Evolutionary conservation across 1,139 yeast species (phyloP), one percentile per base, ranked within the genome.

Genomic region (Wickerhamomyces sp.): DNA sequence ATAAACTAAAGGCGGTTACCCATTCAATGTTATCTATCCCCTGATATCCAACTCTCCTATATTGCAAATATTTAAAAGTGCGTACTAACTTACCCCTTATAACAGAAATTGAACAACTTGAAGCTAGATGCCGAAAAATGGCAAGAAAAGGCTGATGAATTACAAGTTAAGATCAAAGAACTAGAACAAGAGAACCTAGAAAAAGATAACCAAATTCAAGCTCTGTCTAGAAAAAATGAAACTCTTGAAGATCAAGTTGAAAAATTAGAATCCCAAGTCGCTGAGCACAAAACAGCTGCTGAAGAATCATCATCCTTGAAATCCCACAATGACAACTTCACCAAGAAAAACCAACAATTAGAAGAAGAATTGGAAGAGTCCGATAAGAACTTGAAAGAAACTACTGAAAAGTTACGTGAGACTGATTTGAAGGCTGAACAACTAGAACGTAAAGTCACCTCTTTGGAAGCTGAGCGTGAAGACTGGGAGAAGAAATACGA

Each of bases 361-460:
- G 99, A 94, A 72, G 94, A 87, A 57, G 96, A 91, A 67, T 78
- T 93, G 65, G 99, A 93, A 73, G 86, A 80, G 64, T 86, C 95
- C 50, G 98, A 93, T 69, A 80, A 83, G 67, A 86, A 87, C 75
- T 79, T 90, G 76, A 87, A 90, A 72, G 95, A 88, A 68, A 88
- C 97, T 55, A 89, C 96, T 56, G 91, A 85, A 64, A 89, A 90
- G 75, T 79, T 91, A 68, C 89, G 97, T 70, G 96, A 89, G 67
- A 84, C 96, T 51, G 99, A 94, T 65, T 83, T 94, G 73, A 89
- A 90, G 75, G 95, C 95, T 55, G 99, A 94, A 72, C 96, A 89
- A 72, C 80, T 90, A 70, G 97, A 91, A 73, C 88, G 96, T 73
- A 89, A 87, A 74, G 95, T 93, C 51, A 79, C 89, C 48, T 87